Evolutionary conservation across 768 basidiomycete genomes (phyloP).

Genomic region (Tylopilus subfusipes): DNA sequence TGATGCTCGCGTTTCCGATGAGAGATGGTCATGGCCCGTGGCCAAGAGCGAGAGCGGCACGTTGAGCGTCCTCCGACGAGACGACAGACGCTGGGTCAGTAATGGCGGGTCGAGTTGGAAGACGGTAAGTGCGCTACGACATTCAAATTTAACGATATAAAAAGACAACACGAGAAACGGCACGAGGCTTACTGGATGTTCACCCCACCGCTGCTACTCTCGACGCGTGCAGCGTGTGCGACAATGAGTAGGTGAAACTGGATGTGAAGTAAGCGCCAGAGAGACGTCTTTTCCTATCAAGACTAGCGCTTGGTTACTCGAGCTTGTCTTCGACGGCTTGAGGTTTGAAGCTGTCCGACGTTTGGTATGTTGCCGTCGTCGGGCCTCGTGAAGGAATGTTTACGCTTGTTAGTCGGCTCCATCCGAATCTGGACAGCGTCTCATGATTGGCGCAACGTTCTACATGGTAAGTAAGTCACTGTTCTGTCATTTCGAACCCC

Average conservation of each 20-base stretch:
- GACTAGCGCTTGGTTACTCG: background rate
- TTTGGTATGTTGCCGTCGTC: conserved; percentile 11
- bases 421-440: too few relatives aligned
- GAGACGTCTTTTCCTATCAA: background rate
- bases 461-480: too few relatives aligned
- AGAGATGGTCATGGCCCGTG: conserved; percentile 54
- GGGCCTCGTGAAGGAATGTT: conserved; percentile 7
- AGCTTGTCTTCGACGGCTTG: background rate
- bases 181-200: background rate
- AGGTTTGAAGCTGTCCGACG: background rate
- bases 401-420: conserved; percentile 5
- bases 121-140: background rate
- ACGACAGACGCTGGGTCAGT: background rate
- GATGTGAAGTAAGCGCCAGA: background rate
- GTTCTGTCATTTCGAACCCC: too few relatives aligned
- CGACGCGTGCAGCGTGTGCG: background rate
- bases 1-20: conserved; percentile 62
- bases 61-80: background rate
- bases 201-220: background rate
- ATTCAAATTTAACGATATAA: background rate
- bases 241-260: background rate
- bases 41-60: background rate
- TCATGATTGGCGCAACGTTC: too few relatives aligned
- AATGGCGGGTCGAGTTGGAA: background rate
- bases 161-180: background rate